Percentiles rank a stretch among this genome's conserved stretches.
Evolutionary conservation across 805 yeast genomes (phyloP).

Genomic region (Cyberlindnera veronae): DNA sequence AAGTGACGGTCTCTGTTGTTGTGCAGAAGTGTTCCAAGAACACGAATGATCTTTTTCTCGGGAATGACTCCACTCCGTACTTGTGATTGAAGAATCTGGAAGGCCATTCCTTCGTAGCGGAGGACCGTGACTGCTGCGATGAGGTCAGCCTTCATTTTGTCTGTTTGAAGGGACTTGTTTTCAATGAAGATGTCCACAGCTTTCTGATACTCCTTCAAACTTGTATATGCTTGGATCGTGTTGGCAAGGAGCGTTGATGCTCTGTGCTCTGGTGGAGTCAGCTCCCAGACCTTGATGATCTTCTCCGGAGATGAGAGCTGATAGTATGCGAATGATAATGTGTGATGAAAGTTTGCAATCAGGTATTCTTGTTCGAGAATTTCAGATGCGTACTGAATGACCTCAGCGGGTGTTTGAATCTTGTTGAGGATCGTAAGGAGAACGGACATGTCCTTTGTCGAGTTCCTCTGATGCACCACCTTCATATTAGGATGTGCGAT

Average conservation of each 20-base stretch:
- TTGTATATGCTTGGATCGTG: conserved; percentile 13
- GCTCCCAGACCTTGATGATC: conserved; percentile 9
- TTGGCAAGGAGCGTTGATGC: conserved; percentile 3
- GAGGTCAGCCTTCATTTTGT: conserved; percentile 9
- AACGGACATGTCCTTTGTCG: conserved; percentile 2
- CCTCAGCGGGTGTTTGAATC: background rate
- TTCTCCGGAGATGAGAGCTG: conserved; percentile 5
- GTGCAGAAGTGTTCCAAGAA: conserved; percentile 1
- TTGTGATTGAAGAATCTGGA: background rate
- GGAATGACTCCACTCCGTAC: conserved; percentile 3
- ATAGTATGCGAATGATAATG: conserved; percentile 12
- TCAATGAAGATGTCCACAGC: conserved; percentile 5
- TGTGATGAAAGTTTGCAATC: background rate
- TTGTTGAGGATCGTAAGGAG: conserved; percentile 5
- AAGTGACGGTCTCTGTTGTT: conserved; percentile 3
- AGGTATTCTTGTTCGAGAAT: background rate
- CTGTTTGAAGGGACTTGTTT: conserved; percentile 2
- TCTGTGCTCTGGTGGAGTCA: background rate
- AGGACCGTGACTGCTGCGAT: conserved; percentile 9
- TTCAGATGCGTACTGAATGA: background rate
- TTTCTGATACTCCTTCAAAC: conserved; percentile 1
- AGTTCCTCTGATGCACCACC: conserved; percentile 10
- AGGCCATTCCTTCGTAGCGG: conserved; percentile 4
- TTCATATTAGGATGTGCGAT: conserved; percentile 6
- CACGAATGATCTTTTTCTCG: background rate